A percentile compares a stretch with the other conserved stretches of the same genome.
These are phyloP conservation scores for Zhuliangozyma blackwelliae DNA, from an alignment of 1,139 yeast species.

Conservation along the genomic window DNA sequence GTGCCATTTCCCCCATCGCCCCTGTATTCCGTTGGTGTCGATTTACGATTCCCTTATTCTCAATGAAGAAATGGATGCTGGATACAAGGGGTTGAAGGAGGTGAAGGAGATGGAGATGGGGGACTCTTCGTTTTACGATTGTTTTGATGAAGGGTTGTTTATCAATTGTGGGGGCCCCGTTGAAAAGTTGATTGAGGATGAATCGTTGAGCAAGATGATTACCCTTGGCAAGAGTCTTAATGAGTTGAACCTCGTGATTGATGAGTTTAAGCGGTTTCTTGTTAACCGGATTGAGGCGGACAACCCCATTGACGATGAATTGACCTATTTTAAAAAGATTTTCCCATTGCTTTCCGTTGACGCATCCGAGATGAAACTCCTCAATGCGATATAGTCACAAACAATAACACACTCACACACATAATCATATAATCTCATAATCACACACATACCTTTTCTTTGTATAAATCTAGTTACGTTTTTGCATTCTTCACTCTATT, in stretches of 20 bases:
- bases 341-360: conserved; percentile 43
- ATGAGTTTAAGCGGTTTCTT: conserved; percentile 57
- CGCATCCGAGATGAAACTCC: conserved; percentile 32
- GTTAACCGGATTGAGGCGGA: conserved; percentile 34
- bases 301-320: conserved; percentile 27
- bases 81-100: conserved; percentile 12
- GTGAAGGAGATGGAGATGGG: conserved; percentile 8
- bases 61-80: conserved; percentile 28
- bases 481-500: not conserved
- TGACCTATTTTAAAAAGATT: conserved; percentile 33
- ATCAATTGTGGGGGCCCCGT: conserved; percentile 1
- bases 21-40: conserved; percentile 35
- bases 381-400: conserved; percentile 37
- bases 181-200: conserved; percentile 19
- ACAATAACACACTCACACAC: no score
- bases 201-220: conserved; percentile 12
- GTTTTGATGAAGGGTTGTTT: not conserved
- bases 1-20: conserved; percentile 17
- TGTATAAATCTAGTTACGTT: no score
- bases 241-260: conserved; percentile 57
- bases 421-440: no score
- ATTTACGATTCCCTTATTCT: conserved; percentile 28
- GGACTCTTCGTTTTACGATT: conserved; percentile 3
- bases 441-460: no score
- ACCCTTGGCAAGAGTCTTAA: conserved; percentile 61